Percentiles rank a stretch among this genome's conserved stretches.
Evolutionary conservation across 176 grass and related monocot species (phyloP).

Genomic region (Ensete glaucum): DNA sequence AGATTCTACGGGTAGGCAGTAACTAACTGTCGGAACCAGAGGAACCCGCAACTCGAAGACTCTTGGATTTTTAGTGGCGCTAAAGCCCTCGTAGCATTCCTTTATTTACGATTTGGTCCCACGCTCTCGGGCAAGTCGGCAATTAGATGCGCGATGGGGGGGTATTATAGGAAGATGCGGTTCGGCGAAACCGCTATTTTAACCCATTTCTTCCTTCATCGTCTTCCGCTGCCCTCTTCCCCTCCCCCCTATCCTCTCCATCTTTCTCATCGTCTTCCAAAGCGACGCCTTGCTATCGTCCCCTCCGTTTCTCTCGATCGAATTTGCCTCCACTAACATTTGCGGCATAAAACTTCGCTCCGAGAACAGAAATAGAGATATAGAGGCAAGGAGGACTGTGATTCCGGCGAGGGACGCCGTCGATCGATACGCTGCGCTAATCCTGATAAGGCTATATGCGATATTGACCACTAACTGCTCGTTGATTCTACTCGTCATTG

Average conservation of each 20-base stretch:
- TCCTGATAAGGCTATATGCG: conserved; percentile 27
- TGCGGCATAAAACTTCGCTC: neutral
- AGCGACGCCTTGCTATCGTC: conserved; percentile 16
- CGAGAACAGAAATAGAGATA: neutral
- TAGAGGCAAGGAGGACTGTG: neutral
- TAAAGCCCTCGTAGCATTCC: neutral
- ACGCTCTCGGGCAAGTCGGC: neutral
- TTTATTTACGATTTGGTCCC: neutral
- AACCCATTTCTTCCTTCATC: conserved; percentile 19
- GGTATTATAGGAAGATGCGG: conserved; percentile 24
- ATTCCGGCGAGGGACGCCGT: conserved; percentile 9
- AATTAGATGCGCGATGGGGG: neutral
- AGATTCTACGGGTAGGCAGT: too few species aligned
- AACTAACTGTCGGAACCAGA: neutral
- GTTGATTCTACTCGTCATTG: conserved; percentile 41
- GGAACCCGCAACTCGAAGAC: neutral
- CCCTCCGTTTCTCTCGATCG: conserved; percentile 9
- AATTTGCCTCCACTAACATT: neutral
- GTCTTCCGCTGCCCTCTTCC: conserved; percentile 36
- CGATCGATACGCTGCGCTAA: neutral
- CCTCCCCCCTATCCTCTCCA: conserved; percentile 12
- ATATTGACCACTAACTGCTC: conserved; percentile 33
- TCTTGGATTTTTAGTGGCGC: neutral
- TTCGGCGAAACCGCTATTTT: conserved; percentile 48
- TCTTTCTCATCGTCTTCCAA: conserved; percentile 24